Base-by-base conservation (phyloP, 345 rosid genomes). In the Laguncularia racemosa region DNA sequence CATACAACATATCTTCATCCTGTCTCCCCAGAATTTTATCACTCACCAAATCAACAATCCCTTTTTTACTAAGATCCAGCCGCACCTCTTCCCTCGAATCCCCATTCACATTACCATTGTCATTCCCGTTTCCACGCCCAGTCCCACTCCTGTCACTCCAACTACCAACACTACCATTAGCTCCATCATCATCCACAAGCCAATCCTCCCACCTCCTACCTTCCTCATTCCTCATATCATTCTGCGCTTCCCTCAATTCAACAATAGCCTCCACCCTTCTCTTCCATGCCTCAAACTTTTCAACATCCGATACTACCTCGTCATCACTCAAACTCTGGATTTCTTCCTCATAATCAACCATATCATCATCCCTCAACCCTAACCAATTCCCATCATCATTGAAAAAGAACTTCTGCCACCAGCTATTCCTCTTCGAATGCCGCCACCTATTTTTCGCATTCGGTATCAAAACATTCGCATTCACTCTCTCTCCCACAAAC, bases 171-270 rank as follows among this genome's bases (percentile, higher is more conserved):
- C 86, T 86, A 77, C 58, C 83, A 75, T 28, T 76, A 72, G 55
- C 62, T 48, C 62, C 57, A 52, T 43, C 54, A 46, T 77, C 84
- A 55, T 80, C 87, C 53, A 77, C 76, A 57, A 92, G 73, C 98
- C 98, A 92, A 52, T 92, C 96, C 81, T 92, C 96, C 98, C 98
- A 92, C 61, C 79, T 80, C 67, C 91, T 75, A 38, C 81, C 76
- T 75, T 78, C 91, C 76, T 80, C 84, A 66, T 83, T 71, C 84
- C 68, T 65, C 79, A 74, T 60, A 44, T 76, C 89, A 62, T 84
- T 86, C 69, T 84, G 87, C 20, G 89, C 81, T 74, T 89, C 95
- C 73, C 93, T 86, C 81, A 86, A 53, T 79, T 92, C 96, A 16
- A 89, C 80, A 48, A 92, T 92, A 2, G 95, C 88, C 77, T 92